Conservation (phyloP, 2,329 filamentous ascomycete species). For the Penicillium vulpinum region DNA sequence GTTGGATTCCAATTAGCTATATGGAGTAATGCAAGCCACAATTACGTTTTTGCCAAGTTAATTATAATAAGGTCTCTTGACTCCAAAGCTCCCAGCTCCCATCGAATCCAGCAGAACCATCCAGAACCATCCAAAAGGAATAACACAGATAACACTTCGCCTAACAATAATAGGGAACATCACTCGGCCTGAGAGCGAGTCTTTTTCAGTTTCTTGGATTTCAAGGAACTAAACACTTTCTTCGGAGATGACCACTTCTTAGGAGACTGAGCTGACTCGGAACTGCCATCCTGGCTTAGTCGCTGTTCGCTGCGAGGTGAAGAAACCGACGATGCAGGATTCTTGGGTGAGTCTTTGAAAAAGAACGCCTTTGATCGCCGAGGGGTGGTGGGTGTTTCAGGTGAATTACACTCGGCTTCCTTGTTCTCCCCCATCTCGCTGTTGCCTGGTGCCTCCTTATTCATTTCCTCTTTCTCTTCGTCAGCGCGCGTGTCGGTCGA, state of each 20-base stretch:
- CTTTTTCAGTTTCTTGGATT: conserved; percentile 18
- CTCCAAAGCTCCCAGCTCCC: background rate
- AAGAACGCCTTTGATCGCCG: conserved; percentile 18
- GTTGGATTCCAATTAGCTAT: conserved; percentile 5
- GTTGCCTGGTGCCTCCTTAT: conserved; percentile 12
- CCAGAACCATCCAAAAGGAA: background rate
- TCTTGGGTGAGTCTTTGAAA: conserved; percentile 14
- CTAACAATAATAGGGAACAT: conserved; percentile 3
- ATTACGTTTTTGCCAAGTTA: conserved; percentile 18
- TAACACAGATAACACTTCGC: background rate
- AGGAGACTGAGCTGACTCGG: conserved; percentile 14
- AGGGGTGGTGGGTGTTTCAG: conserved; percentile 14
- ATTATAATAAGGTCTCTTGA: conserved; percentile 7
- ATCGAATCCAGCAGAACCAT: background rate
- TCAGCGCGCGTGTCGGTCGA: conserved; percentile 8
- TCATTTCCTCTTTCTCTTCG: conserved; percentile 13
- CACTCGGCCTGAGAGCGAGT: conserved; percentile 4
- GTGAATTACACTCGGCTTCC: conserved; percentile 11
- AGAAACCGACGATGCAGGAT: conserved; percentile 4
- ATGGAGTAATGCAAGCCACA: background rate
- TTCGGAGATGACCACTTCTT: conserved; percentile 24
- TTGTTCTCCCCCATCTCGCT: conserved; percentile 15
- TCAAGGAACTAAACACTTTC: conserved; percentile 18
- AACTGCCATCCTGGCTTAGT: conserved; percentile 13
- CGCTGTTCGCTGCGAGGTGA: conserved; percentile 19